Percentiles rank a stretch among this genome's conserved stretches.
Evolutionary conservation across 352 stramenopile genomes (phyloP).

Genomic region (Globisporangium parvum): DNA sequence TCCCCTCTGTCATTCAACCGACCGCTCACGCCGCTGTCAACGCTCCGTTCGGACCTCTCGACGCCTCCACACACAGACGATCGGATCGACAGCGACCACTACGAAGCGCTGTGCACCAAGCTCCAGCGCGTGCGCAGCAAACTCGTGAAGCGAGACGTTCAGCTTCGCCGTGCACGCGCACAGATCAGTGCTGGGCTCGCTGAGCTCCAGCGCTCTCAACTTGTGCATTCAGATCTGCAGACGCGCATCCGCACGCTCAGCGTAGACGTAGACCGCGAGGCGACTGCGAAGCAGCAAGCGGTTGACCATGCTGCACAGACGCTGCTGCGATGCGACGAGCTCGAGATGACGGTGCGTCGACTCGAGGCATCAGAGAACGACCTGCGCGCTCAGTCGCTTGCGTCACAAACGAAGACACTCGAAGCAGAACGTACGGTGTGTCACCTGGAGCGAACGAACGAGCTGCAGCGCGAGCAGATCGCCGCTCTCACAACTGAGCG

Average conservation of each 20-base stretch:
- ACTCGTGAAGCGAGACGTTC: slow-evolving; percentile 27
- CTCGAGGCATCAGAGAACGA: not conserved
- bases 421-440: slow-evolving; percentile 6
- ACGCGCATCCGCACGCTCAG: slow-evolving; percentile 12
- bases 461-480: not conserved
- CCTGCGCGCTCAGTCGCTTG: slow-evolving; percentile 12
- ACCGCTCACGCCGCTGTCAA: slow-evolving; percentile 11
- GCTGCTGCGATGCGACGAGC: slow-evolving; percentile 19
- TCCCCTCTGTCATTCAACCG: slow-evolving; percentile 8
- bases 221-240: slow-evolving; percentile 6
- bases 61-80: slow-evolving; percentile 9
- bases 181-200: slow-evolving; percentile 15
- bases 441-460: slow-evolving; percentile 1
- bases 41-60: slow-evolving; percentile 23
- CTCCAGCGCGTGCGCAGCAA: slow-evolving; percentile 29
- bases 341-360: not conserved
- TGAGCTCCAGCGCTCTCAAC: slow-evolving; percentile 7
- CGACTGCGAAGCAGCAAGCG: slow-evolving; percentile 21
- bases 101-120: slow-evolving; percentile 33
- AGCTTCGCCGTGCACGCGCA: slow-evolving; percentile 25
- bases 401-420: not conserved
- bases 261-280: slow-evolving; percentile 16
- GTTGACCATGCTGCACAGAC: slow-evolving; percentile 35
- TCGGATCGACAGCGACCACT: slow-evolving; percentile 33
- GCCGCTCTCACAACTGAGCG: not conserved